phyloP scores from a whole-genome alignment of 257 asterid species.

The Avicennia marina region DNA sequence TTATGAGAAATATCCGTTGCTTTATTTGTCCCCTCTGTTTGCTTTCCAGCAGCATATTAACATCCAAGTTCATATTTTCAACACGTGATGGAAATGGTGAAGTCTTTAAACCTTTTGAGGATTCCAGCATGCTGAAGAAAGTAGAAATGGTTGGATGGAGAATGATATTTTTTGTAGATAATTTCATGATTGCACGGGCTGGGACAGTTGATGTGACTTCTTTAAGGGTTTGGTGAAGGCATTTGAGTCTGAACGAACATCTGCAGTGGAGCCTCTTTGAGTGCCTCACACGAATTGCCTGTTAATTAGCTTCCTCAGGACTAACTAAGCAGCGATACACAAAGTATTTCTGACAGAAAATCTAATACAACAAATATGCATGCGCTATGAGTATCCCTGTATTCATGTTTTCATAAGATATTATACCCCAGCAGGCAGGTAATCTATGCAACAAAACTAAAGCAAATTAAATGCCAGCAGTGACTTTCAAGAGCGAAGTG shows the following conservation, averaged over 20 bases:
- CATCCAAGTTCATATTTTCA: constrained; percentile 40
- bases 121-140: constrained; percentile 36
- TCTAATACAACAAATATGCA: background rate
- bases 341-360: too few species aligned
- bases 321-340: constrained; percentile 7
- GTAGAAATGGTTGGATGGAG: constrained; percentile 48
- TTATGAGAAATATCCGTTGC: constrained; percentile 25
- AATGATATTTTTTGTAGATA: constrained; percentile 34
- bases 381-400: background rate
- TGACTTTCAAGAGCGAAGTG: background rate
- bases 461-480: background rate
- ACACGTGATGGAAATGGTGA: constrained; percentile 16
- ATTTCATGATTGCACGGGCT: constrained; percentile 50
- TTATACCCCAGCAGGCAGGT: background rate
- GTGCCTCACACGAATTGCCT: constrained; percentile 48
- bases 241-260: constrained; percentile 52
- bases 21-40: constrained; percentile 40
- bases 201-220: constrained; percentile 35
- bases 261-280: constrained; percentile 56
- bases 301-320: constrained; percentile 19
- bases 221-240: constrained; percentile 33
- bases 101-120: constrained; percentile 21
- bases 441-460: background rate
- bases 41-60: constrained; percentile 41
- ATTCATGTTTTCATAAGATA: constrained; percentile 10